Percentiles rank a stretch among this genome's conserved stretches.
These are phyloP conservation scores for Citrus unshiu DNA, from an alignment of 345 rosid genomes.

Conservation along the genomic window DNA sequence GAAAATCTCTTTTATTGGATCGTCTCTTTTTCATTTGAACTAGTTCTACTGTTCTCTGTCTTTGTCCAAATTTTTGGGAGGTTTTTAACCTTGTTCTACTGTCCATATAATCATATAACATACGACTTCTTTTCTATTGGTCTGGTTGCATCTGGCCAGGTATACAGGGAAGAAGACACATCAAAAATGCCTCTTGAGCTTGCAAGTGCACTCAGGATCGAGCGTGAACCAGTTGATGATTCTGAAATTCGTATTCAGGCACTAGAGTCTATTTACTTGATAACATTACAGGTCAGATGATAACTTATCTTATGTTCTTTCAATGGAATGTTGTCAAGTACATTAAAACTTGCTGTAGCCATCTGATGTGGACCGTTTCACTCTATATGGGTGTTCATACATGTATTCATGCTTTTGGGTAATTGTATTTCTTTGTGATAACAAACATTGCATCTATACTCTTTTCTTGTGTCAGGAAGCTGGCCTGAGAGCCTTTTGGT, in stretches of 20 bases:
- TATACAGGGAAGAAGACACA: slow-evolving; percentile 58
- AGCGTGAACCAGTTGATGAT: slow-evolving; percentile 83
- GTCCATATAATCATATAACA: neutral
- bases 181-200: slow-evolving; percentile 90
- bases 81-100: neutral
- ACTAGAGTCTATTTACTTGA: slow-evolving; percentile 82
- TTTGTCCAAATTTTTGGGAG: neutral
- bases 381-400: neutral
- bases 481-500: slow-evolving; percentile 84
- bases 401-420: neutral
- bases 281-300: slow-evolving; percentile 56
- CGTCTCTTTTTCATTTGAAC: neutral
- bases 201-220: slow-evolving; percentile 77
- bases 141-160: slow-evolving; percentile 28
- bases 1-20: neutral
- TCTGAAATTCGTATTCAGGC: slow-evolving; percentile 76
- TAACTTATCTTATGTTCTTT: neutral
- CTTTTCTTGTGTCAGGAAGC: slow-evolving; percentile 55
- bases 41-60: neutral
- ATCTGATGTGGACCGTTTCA: neutral
- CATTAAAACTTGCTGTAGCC: neutral
- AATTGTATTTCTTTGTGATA: neutral
- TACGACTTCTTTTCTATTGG: slow-evolving; percentile 1
- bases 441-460: neutral
- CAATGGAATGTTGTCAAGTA: neutral